phyloP scores from a whole-genome alignment of 2,329 filamentous ascomycete genomes.

The Xylaria multiplex region DNA sequence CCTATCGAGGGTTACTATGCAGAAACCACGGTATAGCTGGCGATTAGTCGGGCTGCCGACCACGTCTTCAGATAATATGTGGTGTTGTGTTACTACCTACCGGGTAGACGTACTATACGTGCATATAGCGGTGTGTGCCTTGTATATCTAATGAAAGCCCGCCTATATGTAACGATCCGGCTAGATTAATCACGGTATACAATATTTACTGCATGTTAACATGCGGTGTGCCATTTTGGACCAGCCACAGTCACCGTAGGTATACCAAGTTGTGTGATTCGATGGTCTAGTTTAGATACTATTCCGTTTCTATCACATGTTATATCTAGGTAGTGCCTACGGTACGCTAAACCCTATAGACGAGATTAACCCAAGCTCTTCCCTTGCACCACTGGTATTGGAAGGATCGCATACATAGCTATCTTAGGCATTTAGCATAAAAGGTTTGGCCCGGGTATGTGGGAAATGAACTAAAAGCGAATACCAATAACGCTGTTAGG shows the following conservation, averaged over 20 bases:
- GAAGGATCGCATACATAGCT: not conserved
- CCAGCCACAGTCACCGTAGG: not conserved
- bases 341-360: too few relatives aligned
- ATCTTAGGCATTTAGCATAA: too few relatives aligned
- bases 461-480: not conserved
- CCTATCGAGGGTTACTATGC: slow-evolving; percentile 1
- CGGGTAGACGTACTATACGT: not conserved
- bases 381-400: not conserved
- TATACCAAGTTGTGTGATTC: not conserved
- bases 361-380: not conserved
- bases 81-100: not conserved
- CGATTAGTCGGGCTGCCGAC: not conserved
- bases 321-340: too few relatives aligned
- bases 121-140: slow-evolving; percentile 1
- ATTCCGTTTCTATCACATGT: too few relatives aligned
- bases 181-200: too few relatives aligned
- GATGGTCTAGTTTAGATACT: too few relatives aligned
- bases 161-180: too few relatives aligned
- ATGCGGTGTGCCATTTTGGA: slow-evolving; percentile 4
- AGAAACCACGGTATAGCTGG: not conserved
- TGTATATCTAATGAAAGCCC: not conserved
- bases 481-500: too few relatives aligned
- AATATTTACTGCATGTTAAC: not conserved
- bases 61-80: not conserved
- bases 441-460: not conserved